A percentile compares a stretch with the other conserved stretches of the same genome.
These are phyloP conservation scores for Dothiorella sarmentorum DNA, from an alignment of 2,329 filamentous ascomycete species.

Conservation along the genomic window DNA sequence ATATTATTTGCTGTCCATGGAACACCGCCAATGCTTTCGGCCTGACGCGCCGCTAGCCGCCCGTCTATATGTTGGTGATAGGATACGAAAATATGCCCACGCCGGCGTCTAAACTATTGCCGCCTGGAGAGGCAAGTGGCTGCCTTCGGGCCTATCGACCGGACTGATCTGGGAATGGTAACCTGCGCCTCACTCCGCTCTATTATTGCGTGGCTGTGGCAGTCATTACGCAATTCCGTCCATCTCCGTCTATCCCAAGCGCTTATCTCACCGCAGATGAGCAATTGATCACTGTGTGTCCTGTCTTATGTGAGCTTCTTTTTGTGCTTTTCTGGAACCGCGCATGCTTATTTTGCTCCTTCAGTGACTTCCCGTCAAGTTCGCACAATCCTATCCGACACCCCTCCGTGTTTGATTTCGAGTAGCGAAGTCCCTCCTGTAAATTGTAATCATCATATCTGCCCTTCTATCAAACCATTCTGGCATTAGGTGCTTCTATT, in stretches of 20 bases:
- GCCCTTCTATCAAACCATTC: too few relatives aligned
- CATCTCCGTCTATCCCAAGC: background rate
- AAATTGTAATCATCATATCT: background rate
- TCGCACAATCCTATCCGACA: background rate
- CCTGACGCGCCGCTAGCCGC: slow-evolving; percentile 10
- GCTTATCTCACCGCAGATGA: background rate
- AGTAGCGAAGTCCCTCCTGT: background rate
- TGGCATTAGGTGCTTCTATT: too few relatives aligned
- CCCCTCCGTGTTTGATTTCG: too few relatives aligned
- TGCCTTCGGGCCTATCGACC: background rate
- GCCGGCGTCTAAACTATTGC: background rate
- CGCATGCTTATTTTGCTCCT: background rate
- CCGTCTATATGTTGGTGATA: background rate
- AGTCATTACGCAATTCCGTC: background rate
- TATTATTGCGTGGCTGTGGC: background rate
- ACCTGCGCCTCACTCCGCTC: background rate
- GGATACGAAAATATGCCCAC: background rate
- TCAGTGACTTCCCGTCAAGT: slow-evolving; percentile 2
- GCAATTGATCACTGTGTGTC: too few relatives aligned
- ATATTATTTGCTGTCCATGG: background rate
- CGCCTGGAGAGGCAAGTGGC: background rate
- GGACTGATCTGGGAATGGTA: background rate
- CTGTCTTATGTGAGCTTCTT: background rate
- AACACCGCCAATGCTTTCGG: slow-evolving; percentile 6
- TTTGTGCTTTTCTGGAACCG: background rate